Percentiles rank a stretch among this genome's conserved stretches.
Conservation (phyloP, 805 yeast species). For the Myxozyma lipomycoides region DNA sequence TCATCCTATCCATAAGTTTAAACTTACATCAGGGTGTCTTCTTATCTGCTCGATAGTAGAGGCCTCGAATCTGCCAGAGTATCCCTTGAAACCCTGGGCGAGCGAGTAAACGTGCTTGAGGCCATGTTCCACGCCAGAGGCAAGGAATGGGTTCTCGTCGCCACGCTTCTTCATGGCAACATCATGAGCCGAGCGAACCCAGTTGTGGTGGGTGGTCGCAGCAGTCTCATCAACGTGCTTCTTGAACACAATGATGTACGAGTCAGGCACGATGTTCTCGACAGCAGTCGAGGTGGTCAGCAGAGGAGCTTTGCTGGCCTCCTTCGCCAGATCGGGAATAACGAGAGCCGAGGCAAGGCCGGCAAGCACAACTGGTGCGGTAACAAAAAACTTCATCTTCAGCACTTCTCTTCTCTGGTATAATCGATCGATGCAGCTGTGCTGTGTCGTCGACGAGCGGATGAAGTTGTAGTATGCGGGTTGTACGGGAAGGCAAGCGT, state of each 20-base stretch:
- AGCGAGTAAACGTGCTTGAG: slow-evolving; percentile 59
- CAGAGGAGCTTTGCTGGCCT: slow-evolving; percentile 40
- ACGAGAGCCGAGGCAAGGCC: slow-evolving; percentile 26
- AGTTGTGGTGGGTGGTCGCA: slow-evolving; percentile 60
- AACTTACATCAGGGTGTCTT: slow-evolving; percentile 44
- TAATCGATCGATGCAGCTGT: too few relatives aligned
- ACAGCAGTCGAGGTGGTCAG: slow-evolving; percentile 43
- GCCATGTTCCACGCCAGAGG: slow-evolving; percentile 46
- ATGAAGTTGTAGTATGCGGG: slow-evolving; percentile 1
- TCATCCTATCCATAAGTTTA: too few relatives aligned
- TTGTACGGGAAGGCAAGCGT: too few relatives aligned
- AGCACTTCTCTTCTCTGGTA: too few relatives aligned
- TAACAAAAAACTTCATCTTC: slow-evolving; percentile 23
- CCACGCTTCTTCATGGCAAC: slow-evolving; percentile 40
- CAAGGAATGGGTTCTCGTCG: slow-evolving; percentile 33
- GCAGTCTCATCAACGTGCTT: slow-evolving; percentile 52
- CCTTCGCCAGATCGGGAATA: slow-evolving; percentile 17
- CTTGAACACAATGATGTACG: slow-evolving; percentile 84
- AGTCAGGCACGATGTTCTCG: slow-evolving; percentile 46
- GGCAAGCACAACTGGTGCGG: slow-evolving; percentile 17
- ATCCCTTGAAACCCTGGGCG: slow-evolving; percentile 59
- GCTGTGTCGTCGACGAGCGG: slow-evolving; percentile 3
- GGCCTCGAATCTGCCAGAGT: slow-evolving; percentile 78
- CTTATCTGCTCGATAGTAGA: slow-evolving; percentile 71
- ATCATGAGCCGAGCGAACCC: slow-evolving; percentile 40